phyloP scores from a whole-genome alignment of 1,284 basidiomycete genomes.

The Polyporus tsugae region DNA sequence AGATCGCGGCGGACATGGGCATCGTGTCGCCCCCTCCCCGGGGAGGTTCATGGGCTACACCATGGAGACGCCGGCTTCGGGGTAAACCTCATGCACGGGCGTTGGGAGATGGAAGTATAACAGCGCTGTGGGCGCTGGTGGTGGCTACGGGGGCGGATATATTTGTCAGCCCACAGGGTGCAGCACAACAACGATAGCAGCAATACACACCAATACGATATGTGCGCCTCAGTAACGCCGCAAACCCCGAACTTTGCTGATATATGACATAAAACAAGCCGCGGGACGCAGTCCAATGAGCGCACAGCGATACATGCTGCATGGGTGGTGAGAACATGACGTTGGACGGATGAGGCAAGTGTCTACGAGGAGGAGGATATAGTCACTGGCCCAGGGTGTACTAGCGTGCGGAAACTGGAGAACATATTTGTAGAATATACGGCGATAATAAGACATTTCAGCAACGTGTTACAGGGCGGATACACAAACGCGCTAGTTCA shows the following conservation, averaged over 20 bases:
- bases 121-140: conserved; percentile 1
- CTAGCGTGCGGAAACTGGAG: neutral
- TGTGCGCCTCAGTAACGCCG: neutral
- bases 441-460: neutral
- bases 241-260: neutral
- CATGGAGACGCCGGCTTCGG: neutral
- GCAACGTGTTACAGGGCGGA: neutral
- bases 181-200: neutral
- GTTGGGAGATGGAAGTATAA: neutral
- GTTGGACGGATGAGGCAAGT: neutral
- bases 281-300: neutral
- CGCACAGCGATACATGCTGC: neutral
- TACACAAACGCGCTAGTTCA: neutral
- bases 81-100: neutral
- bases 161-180: neutral
- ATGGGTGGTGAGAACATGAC: neutral
- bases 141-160: neutral
- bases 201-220: neutral
- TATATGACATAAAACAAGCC: neutral
- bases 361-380: neutral
- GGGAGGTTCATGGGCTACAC: neutral
- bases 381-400: neutral
- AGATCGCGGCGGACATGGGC: neutral
- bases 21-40: neutral
- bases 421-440: neutral